Percentiles rank a stretch among this genome's conserved stretches.
Evolutionary conservation across 2,329 filamentous ascomycete species (phyloP).

Genomic region (Trichoderma lentiforme): DNA sequence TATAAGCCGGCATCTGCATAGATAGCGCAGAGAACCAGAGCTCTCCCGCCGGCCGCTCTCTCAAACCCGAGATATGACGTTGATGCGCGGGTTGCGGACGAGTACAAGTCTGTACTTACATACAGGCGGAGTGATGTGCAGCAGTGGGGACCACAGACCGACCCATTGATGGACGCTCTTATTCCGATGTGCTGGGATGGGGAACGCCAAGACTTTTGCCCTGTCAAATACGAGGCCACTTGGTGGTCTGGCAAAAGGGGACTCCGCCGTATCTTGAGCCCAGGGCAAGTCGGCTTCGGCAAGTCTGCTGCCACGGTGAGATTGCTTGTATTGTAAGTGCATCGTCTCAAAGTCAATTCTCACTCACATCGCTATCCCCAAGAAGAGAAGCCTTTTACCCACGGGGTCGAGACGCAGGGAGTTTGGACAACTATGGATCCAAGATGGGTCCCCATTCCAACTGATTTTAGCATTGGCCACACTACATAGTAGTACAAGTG

Average conservation of each 20-base stretch:
- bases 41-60: background rate
- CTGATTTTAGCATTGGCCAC: background rate
- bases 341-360: background rate
- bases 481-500: background rate
- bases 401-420: background rate
- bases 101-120: background rate
- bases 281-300: background rate
- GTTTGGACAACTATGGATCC: background rate
- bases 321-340: background rate
- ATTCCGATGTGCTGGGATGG: conserved; percentile 12
- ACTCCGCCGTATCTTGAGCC: background rate
- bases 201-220: background rate
- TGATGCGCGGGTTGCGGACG: background rate
- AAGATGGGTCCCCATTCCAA: background rate
- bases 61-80: background rate
- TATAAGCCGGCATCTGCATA: background rate
- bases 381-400: background rate
- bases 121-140: conserved; percentile 10
- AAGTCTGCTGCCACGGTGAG: background rate
- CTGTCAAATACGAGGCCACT: conserved; percentile 18
- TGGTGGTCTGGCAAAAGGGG: conserved; percentile 17
- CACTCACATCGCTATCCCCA: background rate
- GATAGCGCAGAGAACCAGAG: background rate
- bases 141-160: conserved; percentile 4
- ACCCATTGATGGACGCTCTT: conserved; percentile 15